Conservation (phyloP, 2,329 filamentous ascomycete genomes). For the Cytospora leucostoma region DNA sequence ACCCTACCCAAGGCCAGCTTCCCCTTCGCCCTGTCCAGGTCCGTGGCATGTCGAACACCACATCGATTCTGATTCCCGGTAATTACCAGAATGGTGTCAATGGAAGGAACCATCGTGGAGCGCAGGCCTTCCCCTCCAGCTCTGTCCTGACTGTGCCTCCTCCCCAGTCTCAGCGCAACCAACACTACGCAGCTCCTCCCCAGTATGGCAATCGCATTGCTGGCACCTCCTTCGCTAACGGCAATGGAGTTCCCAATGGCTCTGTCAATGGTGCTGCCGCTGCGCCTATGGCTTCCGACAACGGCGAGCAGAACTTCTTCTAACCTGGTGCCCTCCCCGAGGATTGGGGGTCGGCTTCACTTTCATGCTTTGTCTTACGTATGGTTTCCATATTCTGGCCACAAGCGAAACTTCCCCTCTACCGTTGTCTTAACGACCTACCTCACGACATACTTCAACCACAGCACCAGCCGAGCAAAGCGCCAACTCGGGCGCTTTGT, state of each 20-base stretch:
- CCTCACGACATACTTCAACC: conserved; percentile 25
- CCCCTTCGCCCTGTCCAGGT: conserved; percentile 47
- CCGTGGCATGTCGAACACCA: conserved; percentile 46
- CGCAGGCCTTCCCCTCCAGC: conserved; percentile 30
- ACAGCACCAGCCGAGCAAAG: conserved; percentile 27
- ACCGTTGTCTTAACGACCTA: conserved; percentile 33
- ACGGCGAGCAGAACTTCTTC: conserved; percentile 32
- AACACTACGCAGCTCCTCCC: conserved; percentile 30
- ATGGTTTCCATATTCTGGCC: conserved; percentile 20
- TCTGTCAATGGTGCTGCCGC: conserved; percentile 28
- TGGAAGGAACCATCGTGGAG: conserved; percentile 34
- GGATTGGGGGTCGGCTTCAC: not conserved
- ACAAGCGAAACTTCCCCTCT: conserved; percentile 25
- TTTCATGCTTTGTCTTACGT: conserved; percentile 18
- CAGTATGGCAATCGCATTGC: conserved; percentile 24
- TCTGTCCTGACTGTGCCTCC: conserved; percentile 29
- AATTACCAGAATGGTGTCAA: conserved; percentile 38
- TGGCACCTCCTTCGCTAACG: conserved; percentile 10
- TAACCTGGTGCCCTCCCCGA: conserved; percentile 24
- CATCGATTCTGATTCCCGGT: conserved; percentile 39
- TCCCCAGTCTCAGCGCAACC: conserved; percentile 31
- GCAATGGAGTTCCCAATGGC: conserved; percentile 15
- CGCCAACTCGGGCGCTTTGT: conserved; percentile 22
- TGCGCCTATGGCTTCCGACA: conserved; percentile 21
- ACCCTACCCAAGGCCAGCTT: conserved; percentile 57